Conservation (phyloP, 331 rosid species). For the Pyracantha coccinea region DNA sequence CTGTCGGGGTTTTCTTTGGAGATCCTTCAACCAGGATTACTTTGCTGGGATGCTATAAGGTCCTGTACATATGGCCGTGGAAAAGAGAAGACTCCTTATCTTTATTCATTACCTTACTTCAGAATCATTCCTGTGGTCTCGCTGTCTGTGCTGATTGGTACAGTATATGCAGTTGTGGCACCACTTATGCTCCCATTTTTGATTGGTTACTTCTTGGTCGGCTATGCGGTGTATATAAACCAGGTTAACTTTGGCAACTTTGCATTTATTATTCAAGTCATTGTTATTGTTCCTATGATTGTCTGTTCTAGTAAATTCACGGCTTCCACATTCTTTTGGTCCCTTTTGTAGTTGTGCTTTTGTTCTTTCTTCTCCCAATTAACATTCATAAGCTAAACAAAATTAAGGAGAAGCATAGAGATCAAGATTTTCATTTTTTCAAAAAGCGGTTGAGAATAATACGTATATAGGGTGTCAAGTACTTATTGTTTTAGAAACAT, state of each 20-base stretch:
- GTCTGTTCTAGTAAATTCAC: not conserved
- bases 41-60: constrained; percentile 51
- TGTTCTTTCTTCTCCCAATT: not conserved
- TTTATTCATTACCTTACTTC: constrained; percentile 65
- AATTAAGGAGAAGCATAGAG: not conserved
- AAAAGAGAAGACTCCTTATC: constrained; percentile 48
- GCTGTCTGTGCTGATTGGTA: constrained; percentile 68
- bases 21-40: constrained; percentile 77
- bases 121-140: constrained; percentile 67
- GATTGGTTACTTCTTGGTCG: constrained; percentile 76
- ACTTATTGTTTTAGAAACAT: too few relatives aligned
- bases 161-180: constrained; percentile 76
- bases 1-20: constrained; percentile 88
- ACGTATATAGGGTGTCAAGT: too few relatives aligned
- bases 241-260: constrained; percentile 28
- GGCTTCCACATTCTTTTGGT: not conserved
- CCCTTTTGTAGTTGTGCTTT: not conserved
- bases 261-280: not conserved
- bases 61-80: constrained; percentile 28
- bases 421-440: not conserved
- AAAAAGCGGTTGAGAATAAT: not conserved
- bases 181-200: constrained; percentile 83
- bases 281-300: not conserved
- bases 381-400: not conserved
- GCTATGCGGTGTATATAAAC: constrained; percentile 67